Evolutionary conservation across 148 eudicot species (phyloP).

Genomic region (Camellia sinensis): DNA sequence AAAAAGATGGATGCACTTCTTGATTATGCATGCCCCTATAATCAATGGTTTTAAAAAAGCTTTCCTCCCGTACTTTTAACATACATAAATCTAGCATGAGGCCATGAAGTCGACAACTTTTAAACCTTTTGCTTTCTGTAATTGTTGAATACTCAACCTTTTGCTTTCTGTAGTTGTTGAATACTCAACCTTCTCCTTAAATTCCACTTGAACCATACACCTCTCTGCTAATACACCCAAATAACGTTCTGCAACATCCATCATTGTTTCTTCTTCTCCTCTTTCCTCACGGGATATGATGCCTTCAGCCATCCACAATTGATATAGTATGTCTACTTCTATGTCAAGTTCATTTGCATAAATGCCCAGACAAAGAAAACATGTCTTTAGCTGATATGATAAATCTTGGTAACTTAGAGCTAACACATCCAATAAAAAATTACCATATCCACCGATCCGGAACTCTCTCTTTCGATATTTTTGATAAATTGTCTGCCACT

Average conservation of each 20-base stretch:
- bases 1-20: background rate
- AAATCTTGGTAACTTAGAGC: background rate
- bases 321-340: constrained; percentile 17
- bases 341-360: constrained; percentile 29
- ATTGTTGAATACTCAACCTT: background rate
- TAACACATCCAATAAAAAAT: background rate
- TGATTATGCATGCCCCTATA: background rate
- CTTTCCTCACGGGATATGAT: constrained; percentile 12
- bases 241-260: constrained; percentile 1
- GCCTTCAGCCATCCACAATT: constrained; percentile 44
- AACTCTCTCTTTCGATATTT: background rate
- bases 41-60: background rate
- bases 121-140: background rate
- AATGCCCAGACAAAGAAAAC: constrained; percentile 20
- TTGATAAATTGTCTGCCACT: background rate
- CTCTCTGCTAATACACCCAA: constrained; percentile 1
- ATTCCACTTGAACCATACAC: constrained; percentile 1
- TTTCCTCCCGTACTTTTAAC: background rate
- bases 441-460: background rate
- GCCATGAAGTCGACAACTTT: background rate
- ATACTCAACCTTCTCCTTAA: background rate
- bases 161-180: too few species aligned
- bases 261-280: constrained; percentile 8
- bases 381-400: background rate
- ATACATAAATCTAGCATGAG: constrained; percentile 4